Conservation (phyloP, 768 basidiomycete species). For the Hygrocybe punicea region DNA sequence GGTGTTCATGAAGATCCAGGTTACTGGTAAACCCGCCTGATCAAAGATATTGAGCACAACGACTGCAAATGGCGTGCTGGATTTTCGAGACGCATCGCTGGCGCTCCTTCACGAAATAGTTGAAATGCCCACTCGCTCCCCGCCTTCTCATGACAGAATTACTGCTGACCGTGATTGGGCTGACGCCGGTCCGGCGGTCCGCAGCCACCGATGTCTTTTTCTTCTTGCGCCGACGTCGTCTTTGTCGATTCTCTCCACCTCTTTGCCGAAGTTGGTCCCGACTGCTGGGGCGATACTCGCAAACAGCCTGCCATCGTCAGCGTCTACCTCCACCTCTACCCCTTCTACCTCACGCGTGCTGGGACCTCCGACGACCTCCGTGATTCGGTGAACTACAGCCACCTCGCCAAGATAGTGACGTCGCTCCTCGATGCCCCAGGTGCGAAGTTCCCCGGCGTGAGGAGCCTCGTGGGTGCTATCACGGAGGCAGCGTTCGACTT, state of each 20-base stretch:
- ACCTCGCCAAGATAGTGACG: slow-evolving; percentile 51
- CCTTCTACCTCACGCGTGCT: slow-evolving; percentile 42
- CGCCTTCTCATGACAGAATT: no score
- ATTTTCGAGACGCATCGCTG: no score
- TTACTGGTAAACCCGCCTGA: no score
- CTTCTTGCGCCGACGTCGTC: slow-evolving; percentile 37
- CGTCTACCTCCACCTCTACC: slow-evolving; percentile 45
- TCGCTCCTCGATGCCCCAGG: slow-evolving; percentile 22
- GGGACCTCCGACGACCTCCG: slow-evolving; percentile 50
- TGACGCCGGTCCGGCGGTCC: background rate
- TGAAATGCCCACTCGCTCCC: no score
- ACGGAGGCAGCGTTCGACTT: slow-evolving; percentile 37
- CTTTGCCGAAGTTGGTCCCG: slow-evolving; percentile 42
- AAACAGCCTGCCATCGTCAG: slow-evolving; percentile 52
- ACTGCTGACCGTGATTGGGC: no score
- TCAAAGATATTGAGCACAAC: no score
- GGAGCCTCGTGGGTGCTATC: slow-evolving; percentile 37
- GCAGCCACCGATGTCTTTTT: background rate
- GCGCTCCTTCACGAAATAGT: no score
- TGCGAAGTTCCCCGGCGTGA: slow-evolving; percentile 26
- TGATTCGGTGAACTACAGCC: slow-evolving; percentile 64
- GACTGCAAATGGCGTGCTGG: no score
- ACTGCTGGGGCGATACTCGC: slow-evolving; percentile 49
- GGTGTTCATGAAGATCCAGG: no score
- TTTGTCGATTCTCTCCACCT: slow-evolving; percentile 44